Evolutionary conservation across 805 yeast genomes (phyloP).

Genomic region (Saturnispora sanitii): DNA sequence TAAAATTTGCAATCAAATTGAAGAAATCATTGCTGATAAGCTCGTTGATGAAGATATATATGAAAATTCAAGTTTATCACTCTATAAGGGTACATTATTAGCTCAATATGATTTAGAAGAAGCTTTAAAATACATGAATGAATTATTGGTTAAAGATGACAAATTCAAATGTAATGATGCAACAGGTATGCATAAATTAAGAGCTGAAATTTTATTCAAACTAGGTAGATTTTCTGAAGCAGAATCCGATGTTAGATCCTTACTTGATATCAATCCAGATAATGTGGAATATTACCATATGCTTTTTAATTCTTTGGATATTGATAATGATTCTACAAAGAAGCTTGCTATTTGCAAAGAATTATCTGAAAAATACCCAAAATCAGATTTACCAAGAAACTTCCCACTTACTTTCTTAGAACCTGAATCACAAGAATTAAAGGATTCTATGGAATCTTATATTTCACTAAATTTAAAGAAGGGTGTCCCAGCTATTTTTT

Average conservation of each 20-base stretch:
- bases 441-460: slow-evolving; percentile 41
- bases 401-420: slow-evolving; percentile 68
- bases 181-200: slow-evolving; percentile 50
- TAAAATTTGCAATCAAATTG: slow-evolving; percentile 64
- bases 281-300: slow-evolving; percentile 52
- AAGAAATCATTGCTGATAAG: slow-evolving; percentile 60
- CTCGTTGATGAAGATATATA: slow-evolving; percentile 54
- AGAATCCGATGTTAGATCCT: slow-evolving; percentile 51
- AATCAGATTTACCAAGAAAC: slow-evolving; percentile 67
- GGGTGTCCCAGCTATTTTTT: slow-evolving; percentile 87
- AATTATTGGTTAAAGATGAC: slow-evolving; percentile 12
- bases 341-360: slow-evolving; percentile 56
- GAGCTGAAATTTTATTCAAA: slow-evolving; percentile 53
- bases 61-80: slow-evolving; percentile 73
- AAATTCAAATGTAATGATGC: slow-evolving; percentile 12
- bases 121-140: slow-evolving; percentile 53
- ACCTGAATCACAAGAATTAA: slow-evolving; percentile 33
- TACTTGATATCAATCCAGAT: slow-evolving; percentile 83
- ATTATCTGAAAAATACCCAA: slow-evolving; percentile 64
- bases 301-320: slow-evolving; percentile 57
- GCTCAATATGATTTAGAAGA: slow-evolving; percentile 43
- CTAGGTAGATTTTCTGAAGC: slow-evolving; percentile 49
- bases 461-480: slow-evolving; percentile 52
- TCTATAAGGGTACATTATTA: slow-evolving; percentile 59
- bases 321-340: slow-evolving; percentile 36